phyloP scores from a whole-genome alignment of 495 filamentous ascomycete genomes.

The Lasiosphaeria ovina region DNA sequence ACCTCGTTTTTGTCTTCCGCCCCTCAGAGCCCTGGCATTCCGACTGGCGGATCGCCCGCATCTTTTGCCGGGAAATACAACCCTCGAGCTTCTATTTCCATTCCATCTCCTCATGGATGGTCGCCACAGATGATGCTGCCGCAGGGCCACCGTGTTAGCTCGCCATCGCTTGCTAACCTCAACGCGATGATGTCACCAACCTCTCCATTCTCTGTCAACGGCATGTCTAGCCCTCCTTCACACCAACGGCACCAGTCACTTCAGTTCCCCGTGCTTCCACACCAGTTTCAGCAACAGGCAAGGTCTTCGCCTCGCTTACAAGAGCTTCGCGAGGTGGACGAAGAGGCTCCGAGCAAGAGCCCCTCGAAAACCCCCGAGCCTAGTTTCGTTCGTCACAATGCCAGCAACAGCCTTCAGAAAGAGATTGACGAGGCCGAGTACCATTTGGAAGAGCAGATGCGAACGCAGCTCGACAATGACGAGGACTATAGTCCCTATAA shows the following conservation, averaged over 20 bases:
- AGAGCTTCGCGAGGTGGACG: conserved; percentile 53
- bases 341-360: conserved; percentile 47
- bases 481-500: conserved; percentile 57
- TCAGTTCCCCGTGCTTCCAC: conserved; percentile 54
- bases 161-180: conserved; percentile 53
- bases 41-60: conserved; percentile 50
- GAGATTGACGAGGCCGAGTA: conserved; percentile 86
- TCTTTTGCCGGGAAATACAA: conserved; percentile 57
- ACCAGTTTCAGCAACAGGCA: conserved; percentile 51
- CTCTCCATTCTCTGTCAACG: conserved; percentile 51
- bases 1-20: conserved; percentile 54
- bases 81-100: conserved; percentile 53
- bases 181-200: conserved; percentile 49
- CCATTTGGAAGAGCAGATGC: conserved; percentile 70
- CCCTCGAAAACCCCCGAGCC: conserved; percentile 50
- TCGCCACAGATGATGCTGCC: conserved; percentile 54
- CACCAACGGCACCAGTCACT: conserved; percentile 60
- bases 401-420: conserved; percentile 65
- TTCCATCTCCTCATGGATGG: conserved; percentile 51
- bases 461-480: conserved; percentile 68
- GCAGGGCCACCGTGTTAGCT: conserved; percentile 54
- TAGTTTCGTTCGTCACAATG: conserved; percentile 40
- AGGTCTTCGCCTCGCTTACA: conserved; percentile 56
- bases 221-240: conserved; percentile 40
- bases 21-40: conserved; percentile 57